Base-by-base conservation (phyloP, 768 basidiomycete genomes). In the Infundibulicybe gibba region DNA sequence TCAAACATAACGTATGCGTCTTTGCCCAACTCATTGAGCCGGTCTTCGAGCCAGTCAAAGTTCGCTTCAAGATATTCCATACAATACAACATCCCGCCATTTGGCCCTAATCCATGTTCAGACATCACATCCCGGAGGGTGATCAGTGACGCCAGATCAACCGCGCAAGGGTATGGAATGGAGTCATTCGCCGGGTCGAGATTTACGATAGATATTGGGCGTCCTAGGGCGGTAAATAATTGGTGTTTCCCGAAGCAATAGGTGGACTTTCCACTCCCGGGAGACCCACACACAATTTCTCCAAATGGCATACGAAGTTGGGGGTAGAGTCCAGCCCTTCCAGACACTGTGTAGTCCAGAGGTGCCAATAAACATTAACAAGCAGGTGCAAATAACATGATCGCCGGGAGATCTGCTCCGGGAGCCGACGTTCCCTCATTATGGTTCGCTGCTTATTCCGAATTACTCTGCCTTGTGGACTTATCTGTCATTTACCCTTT, bases 1-100 rank as follows among this genome's bases (percentile, higher is more conserved):
- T 99, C 97, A 63, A 99, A 97, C 32, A 99, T 72, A 33, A 97
- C 79, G 65, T 95, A 97, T 17, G 83, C 82, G 52, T 90, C 88
- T 20, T 72, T 69, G n/a, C 81, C 86, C 16, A 87, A 69, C 56
- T 78, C 82, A 44, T 68, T 71, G 56, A 94, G 62, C 32, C 78
- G 70, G 45, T 76, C 79, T 64, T 90, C 81, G 9, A 95, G 74
- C 85, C 88, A 88, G 63, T 98, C 97, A 52, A 84, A 82, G 64
- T 98, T 98, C n/a, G 75, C 82, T 57, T 98, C 94, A 9, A 99
- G 78, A 58, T 97, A 97, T 60, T 97, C 94, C 79, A 97, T 88
- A 61, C 93, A 95, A 58, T 93, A 98, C 20, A 98, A 66, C 85
- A 97, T 90, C 5, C 81, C 95, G 12, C 97, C 97, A 55, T 99